Evolutionary conservation across 768 basidiomycete genomes (phyloP), one percentile per base, ranked within the genome.

Genomic region (Kwoniella newhampshirensis): DNA sequence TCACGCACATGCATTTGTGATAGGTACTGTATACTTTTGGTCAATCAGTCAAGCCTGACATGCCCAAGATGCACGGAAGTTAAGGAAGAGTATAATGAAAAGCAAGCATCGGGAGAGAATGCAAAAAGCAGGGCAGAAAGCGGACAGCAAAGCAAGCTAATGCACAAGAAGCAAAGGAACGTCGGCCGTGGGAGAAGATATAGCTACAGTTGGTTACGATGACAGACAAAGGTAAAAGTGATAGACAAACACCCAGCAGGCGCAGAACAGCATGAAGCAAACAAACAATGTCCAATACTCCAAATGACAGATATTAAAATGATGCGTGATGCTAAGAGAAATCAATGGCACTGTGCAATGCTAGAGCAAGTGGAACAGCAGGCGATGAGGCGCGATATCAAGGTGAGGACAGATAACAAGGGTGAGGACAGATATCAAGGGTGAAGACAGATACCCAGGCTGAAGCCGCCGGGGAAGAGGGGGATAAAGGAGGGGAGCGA

Each of bases 161-260:
- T 46, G 21, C 35, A 52, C 37, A 11, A n/a, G 32, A 50, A 50
- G 49, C 35, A 50, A 25, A 25, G 12, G 11, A 25, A 13, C 18
- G 26, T 42, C 27, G 18, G 26, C 20, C 17, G 20, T 32, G 18
- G 18, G 26, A 28, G 20, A 54, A 18, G 25, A 51, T 51, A 32
- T 26, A 26, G 50, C 50, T 51, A 51, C 50, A 51, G 50, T 40
- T 32, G n/a, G n/a, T n/a, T n/a, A n/a, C n/a, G n/a, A n/a, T n/a
- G n/a, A n/a, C n/a, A 32, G 6, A 32, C 13, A 32, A 32, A 6
- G 32, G 41, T 32, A 32, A 32, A 6, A 32, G 28, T 32, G 6
- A 32, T 13, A 13, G 13, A 32, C 32, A 32, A 32, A 32, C 32
- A 32, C 32, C 32, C 13, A 13, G 32, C 32, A 32, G 13, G 54